These are phyloP conservation scores for Arabidopsis arenosa DNA, from an alignment of 345 rosid genomes.

Conservation along the genomic window DNA sequence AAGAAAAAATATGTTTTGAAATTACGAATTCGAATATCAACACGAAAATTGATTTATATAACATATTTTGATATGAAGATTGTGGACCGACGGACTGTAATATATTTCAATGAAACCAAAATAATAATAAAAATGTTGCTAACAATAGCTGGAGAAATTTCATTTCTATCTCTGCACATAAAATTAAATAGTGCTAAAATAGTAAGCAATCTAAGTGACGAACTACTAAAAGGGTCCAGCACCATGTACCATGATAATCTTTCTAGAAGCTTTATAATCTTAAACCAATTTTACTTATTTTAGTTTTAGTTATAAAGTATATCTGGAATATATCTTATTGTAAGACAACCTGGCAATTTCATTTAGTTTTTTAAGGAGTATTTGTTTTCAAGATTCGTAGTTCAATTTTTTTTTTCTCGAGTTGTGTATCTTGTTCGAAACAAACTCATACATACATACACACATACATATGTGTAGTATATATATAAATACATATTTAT, in stretches of 20 bases:
- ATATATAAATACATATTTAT: too few relatives aligned
- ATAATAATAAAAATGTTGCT: neutral
- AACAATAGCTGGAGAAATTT: neutral
- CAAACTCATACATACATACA: too few relatives aligned
- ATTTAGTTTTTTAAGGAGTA: neutral
- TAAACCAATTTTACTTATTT: neutral
- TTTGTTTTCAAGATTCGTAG: neutral
- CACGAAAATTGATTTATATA: neutral
- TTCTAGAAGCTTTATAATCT: conserved; percentile 23
- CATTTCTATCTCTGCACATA: neutral
- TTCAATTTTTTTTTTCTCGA: too few relatives aligned
- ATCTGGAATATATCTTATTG: too few relatives aligned
- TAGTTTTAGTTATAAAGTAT: neutral
- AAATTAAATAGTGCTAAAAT: neutral
- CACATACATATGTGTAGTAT: too few relatives aligned
- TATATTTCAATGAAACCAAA: neutral
- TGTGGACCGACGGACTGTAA: neutral
- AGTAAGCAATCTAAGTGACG: neutral
- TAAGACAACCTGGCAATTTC: too few relatives aligned
- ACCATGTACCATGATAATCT: conserved; percentile 19
- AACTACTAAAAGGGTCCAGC: neutral
- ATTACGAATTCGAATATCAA: too few relatives aligned
- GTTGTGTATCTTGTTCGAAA: neutral
- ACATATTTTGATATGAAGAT: neutral
- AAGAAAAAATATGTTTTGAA: too few relatives aligned